Evolutionary conservation across 495 filamentous ascomycete species (phyloP), one percentile per base, ranked within the genome.

Genomic region (Aspergillus ostianus): DNA sequence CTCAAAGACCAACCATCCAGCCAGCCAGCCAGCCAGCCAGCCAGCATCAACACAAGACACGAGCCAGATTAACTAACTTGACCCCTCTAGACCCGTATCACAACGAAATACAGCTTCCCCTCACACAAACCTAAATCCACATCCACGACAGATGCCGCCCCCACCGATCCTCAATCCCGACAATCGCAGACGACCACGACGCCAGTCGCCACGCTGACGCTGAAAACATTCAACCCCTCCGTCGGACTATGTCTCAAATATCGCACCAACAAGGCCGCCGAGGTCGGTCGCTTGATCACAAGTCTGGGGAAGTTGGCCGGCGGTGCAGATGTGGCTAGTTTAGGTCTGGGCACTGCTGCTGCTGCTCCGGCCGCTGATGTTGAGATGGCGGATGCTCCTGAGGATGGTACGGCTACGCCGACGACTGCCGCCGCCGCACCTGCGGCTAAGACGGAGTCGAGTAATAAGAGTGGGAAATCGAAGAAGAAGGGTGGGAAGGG

Each of bases 151-250:
- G 63, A 58, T 55, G 55, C 53, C 59, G 62, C 60, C 57, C 60
- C 36, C 64, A 44, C 41, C 12, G 36, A 32, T 32, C 30, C 30
- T 1, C 30, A 73, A 6, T 23, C 71, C 55, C 20, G n/a, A n/a
- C n/a, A 74, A 50, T 45, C 58, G 17, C 50, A 50, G 62, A 64
- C 60, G 70, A 56, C 74, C 69, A 45, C 65, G 13, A 45, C 65
- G 13, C 67, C 71, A 52, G 76, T 85, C 63, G 91, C 89, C 60
- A 82, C 79, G 23, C 85, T 98, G 27, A 87, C 82, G 0, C 79
- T 98, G 29, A 98, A 96, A 77, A 96, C 93, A 17, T 98, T 85
- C 80, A 92, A 97, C 73, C 90, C 94, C 0, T 73, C 73, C 27
- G 87, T 88, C 13, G 94, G 94, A 62, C 84, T 85, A 51, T 86